Base-by-base conservation (phyloP, 106 monocot genomes). In the Acorus gramineus region DNA sequence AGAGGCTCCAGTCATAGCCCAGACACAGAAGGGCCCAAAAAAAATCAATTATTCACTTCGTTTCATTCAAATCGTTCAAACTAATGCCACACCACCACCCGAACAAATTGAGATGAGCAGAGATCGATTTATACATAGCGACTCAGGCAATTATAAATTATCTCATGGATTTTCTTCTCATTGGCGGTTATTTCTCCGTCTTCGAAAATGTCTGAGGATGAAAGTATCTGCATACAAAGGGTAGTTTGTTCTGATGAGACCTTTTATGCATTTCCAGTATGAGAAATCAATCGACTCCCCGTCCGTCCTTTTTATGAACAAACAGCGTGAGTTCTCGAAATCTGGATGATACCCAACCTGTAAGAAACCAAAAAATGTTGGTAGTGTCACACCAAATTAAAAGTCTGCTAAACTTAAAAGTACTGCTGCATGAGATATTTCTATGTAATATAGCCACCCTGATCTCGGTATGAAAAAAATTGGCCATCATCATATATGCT, bases 191-290 rank as follows among this genome's bases (percentile, higher is more conserved):
- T 54, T 10, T 56, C 28, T 79, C 8, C 78, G 78, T 69, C 81
- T 85, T 70, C 78, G 73, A 66, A 96, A 96, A 76, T 96, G 96
- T 60, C 85, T 82, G 47, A 85, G 73, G 50, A 96, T 96, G 71
- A 96, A 96, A 64, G 56, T 83, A 70, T 96, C 96, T 2, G 91
- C 96, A 73, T 87, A 78, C 4, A 91, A 63, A 4, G 96, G 96
- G 52, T 96, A 91, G 43, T 87, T 96, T 72, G 82, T 87, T 69
- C 81, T 80, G 67, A 96, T 91, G 57, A 96, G 65, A 62, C 91
- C 87, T 72, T 88, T 91, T 50, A 96, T 77, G 80, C 96, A 96
- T 55, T 96, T 96, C 96, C 96, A 96, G 61, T 80, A 96, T 14
- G 96, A 96, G 64, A 96, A 96, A 71, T 96, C 96, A 2, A 79